Percentiles rank a stretch among this genome's conserved stretches.
Evolutionary conservation across 2,329 filamentous ascomycete species (phyloP).

Genomic region (Hawksworthiomyces lignivorus): DNA sequence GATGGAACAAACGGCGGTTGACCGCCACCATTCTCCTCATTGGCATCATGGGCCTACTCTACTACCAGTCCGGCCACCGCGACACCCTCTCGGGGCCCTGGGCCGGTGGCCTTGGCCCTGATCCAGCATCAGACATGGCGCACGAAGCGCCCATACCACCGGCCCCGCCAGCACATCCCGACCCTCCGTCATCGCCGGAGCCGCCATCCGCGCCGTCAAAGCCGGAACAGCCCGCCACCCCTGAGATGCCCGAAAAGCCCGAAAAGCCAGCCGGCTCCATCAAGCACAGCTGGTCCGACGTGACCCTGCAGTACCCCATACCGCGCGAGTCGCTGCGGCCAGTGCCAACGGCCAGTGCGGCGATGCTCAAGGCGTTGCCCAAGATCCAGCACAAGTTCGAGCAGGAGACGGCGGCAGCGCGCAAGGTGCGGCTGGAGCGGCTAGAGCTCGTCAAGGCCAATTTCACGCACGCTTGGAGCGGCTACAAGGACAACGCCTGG

Average conservation of each 20-base stretch:
- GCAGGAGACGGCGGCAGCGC: constrained; percentile 17
- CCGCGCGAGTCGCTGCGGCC: constrained; percentile 7
- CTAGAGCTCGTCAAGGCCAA: constrained; percentile 25
- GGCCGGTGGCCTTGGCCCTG: too few relatives aligned
- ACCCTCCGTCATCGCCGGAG: too few relatives aligned
- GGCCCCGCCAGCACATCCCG: too few relatives aligned
- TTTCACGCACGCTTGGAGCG: constrained; percentile 32
- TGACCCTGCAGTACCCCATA: constrained; percentile 14
- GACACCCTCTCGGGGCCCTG: background rate
- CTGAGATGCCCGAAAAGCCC: background rate
- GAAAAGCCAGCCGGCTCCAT: background rate
- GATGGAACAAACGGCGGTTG: constrained; percentile 13
- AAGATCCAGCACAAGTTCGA: constrained; percentile 28
- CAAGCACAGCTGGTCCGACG: constrained; percentile 13
- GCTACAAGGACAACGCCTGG: constrained; percentile 41
- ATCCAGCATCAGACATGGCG: too few relatives aligned
- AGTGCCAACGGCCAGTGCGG: constrained; percentile 6
- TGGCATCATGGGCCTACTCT: constrained; percentile 10
- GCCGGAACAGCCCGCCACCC: too few relatives aligned
- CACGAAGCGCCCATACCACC: too few relatives aligned
- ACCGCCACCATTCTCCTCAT: constrained; percentile 9
- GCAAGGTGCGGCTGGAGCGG: constrained; percentile 21
- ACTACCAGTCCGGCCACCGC: constrained; percentile 6
- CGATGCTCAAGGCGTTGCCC: constrained; percentile 19
- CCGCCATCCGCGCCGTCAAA: too few relatives aligned